Evolutionary conservation across 441 rosid genomes (phyloP), one percentile per base, ranked within the genome.

Genomic region (Arabidopsis hybrid): DNA sequence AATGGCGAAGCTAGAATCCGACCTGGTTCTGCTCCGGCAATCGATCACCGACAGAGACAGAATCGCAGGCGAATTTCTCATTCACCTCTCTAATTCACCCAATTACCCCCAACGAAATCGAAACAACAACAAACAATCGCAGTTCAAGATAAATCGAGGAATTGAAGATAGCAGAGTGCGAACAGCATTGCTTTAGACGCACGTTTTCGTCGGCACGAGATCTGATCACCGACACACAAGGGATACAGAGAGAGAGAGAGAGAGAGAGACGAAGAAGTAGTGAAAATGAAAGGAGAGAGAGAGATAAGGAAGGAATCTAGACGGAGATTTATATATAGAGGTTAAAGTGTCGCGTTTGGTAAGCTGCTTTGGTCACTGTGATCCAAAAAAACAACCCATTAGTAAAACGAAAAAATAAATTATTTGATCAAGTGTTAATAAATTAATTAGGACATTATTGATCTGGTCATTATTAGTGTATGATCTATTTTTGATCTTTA

Each of bases 181-280:
- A 82, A 67, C 79, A 68, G 60, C 69, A 71, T 60, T 65, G 72
- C 76, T 73, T 74, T 61, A 9, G 35, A 21, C 11, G 58, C 69
- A 73, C 46, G 78, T 71, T 66, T 64, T 47, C 73, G 69, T 72
- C 73, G 71, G 75, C 55, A 72, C 75, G 75, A 88, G 88, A 90
- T 84, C 87, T 84, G 85, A 76, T 79, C 91, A 89, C 94, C 97
- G 93, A 91, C 96, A 82, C 68, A 57, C 7, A 60, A 64, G 32
- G 40, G 50, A 76, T 57, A 52, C 13, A 29, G 32, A 17, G 16
- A 21, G 26, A 21, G 26, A 21, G 26, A 34, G 65, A 56, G 13
- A 21, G 47, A 45, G 47, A 29, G 45, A 21, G 52, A 55, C 6
- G 68, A 35, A 38, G 64, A 43, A 17, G 17, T 40, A 74, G 73